Evolutionary conservation across 345 rosid species (phyloP), one percentile per base, ranked within the genome.

Genomic region (Syzygium grande): DNA sequence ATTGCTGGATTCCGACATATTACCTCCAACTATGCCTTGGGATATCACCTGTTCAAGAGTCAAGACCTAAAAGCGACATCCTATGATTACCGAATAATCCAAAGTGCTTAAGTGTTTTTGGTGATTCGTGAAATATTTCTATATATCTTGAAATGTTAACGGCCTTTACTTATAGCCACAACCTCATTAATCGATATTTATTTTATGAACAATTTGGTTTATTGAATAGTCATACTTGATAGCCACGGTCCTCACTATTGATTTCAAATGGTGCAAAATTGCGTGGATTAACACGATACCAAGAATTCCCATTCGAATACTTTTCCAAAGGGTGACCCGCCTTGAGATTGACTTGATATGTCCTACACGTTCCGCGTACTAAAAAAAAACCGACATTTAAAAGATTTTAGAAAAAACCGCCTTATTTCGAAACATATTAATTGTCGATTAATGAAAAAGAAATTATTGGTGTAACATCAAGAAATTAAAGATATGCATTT

Each of bases 181-280:
- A 19, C 46, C 14, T 61, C 73, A n/a, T 61, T n/a, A 61, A 61
- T n/a, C 73, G 14, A n/a, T 61, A n/a, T 13, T n/a, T n/a, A n/a
- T n/a, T n/a, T n/a, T n/a, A n/a, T n/a, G 38, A 61, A n/a, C 73
- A n/a, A 0, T 61, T 17, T 6, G 38, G 15, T 61, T 61, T 0
- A 6, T 61, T 61, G n/a, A 61, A 61, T n/a, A 61, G 29, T n/a
- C 2, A 61, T 61, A 14, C 7, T 12, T n/a, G 38, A 61, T 61
- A n/a, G 3, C 15, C 73, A 13, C 9, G 3, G 29, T 16, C 19
- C 73, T 61, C 19, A 0, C 1, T 14, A 13, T 61, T 6, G 38
- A 61, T n/a, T n/a, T 61, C 9, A 61, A n/a, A 61, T 6, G 73
- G 7, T 61, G 34, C 73, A 29, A 61, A n/a, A 3, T 68, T 17